These are phyloP conservation scores for Cardamine occulta DNA, from an alignment of 345 rosid genomes.

Conservation along the genomic window DNA sequence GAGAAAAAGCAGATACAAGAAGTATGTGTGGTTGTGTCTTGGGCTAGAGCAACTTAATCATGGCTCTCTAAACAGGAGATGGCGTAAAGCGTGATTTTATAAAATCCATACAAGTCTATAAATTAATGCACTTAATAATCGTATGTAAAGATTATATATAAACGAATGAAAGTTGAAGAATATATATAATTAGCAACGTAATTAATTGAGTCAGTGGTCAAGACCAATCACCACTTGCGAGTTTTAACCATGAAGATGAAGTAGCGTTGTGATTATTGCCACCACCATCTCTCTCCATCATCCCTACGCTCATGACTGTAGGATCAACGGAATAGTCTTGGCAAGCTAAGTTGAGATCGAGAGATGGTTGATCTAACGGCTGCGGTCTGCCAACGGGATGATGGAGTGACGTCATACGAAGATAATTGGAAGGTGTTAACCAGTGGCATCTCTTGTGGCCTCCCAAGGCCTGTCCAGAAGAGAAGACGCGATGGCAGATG, in stretches of 20 bases:
- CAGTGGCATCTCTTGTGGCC: slow-evolving; percentile 99
- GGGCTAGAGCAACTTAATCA: not conserved
- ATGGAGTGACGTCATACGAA: slow-evolving; percentile 38
- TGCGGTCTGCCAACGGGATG: slow-evolving; percentile 11
- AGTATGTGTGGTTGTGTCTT: not conserved
- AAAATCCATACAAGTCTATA: slow-evolving; percentile 26
- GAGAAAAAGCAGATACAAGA: too few species aligned
- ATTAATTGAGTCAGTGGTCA: slow-evolving; percentile 15
- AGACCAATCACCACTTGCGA: slow-evolving; percentile 45
- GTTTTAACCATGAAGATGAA: slow-evolving; percentile 45
- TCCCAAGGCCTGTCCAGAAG: slow-evolving; percentile 95
- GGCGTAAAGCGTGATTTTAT: not conserved
- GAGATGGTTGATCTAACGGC: slow-evolving; percentile 41
- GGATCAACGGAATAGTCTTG: slow-evolving; percentile 42
- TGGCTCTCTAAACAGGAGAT: not conserved
- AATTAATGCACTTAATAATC: slow-evolving; percentile 15
- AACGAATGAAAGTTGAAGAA: slow-evolving; percentile 12
- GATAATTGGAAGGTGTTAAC: slow-evolving; percentile 67
- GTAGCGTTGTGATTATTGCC: slow-evolving; percentile 10
- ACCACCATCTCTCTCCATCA: slow-evolving; percentile 33
- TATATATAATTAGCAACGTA: slow-evolving; percentile 12
- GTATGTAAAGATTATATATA: slow-evolving; percentile 24
- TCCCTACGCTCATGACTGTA: slow-evolving; percentile 31
- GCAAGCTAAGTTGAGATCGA: slow-evolving; percentile 46
- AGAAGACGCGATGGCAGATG: slow-evolving; percentile 85